Evolutionary conservation across 1,284 basidiomycete species (phyloP), one percentile per base, ranked within the genome.

Genomic region (Boletus subluridellus): DNA sequence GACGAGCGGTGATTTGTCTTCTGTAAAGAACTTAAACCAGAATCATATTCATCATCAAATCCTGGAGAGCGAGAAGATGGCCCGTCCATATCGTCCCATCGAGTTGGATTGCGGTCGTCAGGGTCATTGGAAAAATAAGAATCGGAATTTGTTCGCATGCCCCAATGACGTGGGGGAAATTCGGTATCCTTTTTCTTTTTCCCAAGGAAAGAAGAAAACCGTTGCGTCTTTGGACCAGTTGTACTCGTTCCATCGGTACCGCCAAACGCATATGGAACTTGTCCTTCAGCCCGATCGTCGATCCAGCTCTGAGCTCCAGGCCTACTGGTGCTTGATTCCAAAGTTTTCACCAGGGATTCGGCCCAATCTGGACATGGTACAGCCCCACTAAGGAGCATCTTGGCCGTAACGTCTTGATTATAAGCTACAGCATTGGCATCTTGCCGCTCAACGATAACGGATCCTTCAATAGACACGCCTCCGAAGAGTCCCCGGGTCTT

Each of bases 401-500:
- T 90, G 1, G 81, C 87, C 0, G 87, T 85, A 11, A 93, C 89
- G 57, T 87, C 81, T 5, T 84, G 81, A 37, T 82, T 80, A 70
- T 95, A 96, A 5, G 93, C 92, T 49, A 88, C 78, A 2, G 84
- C 78, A 70, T 95, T 95, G 9, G 92, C 92, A 71, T 99, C 97
- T 70, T 94, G 89, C 30, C 97, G 86, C 73, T 98, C 96, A 24
- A 97, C 82, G 55, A 99, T 95, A 46, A 98, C 88, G 1, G 92
- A 94, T 11, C 96, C 96, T 80, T 98, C 95, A 38, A 98, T 77
- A 10, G 92, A 94, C 17, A 90, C 73, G 10, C 86, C 90, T 45
- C 90, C 94, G 64, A 97, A 97, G 2, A 98, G 81, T 12, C 96
- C 96, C 63, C 92, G 87, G 5, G 94, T 95, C 74, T 95, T 95